phyloP scores from a whole-genome alignment of 2,329 filamentous ascomycete genomes.

The Aspergillus sp. region DNA sequence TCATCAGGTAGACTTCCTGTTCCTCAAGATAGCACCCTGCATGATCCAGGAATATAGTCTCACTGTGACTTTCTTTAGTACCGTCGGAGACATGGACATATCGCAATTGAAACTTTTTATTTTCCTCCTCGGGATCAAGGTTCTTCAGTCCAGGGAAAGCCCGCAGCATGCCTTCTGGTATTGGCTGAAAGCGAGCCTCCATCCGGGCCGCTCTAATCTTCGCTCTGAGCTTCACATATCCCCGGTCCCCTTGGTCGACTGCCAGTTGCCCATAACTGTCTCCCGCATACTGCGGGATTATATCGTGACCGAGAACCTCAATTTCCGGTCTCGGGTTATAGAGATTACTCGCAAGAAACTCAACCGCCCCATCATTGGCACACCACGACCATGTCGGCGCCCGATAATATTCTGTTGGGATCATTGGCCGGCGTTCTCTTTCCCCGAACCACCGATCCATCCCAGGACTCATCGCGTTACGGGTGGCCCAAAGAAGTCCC shows the following conservation, averaged over 20 bases:
- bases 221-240: neutral
- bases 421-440: neutral
- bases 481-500: neutral
- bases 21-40: neutral
- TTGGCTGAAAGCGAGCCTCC: neutral
- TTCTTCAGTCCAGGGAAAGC: neutral
- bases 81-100: neutral
- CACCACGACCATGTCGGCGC: neutral
- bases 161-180: neutral
- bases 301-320: neutral
- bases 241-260: neutral
- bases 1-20: neutral
- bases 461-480: neutral
- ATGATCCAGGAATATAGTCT: neutral
- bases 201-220: neutral
- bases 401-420: neutral
- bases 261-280: neutral
- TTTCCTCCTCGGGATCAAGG: neutral
- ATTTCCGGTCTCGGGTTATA: neutral
- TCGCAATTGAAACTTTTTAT: neutral
- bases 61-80: neutral
- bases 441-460: neutral
- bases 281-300: neutral
- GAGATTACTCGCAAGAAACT: neutral
- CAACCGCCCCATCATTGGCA: neutral